Conservation (phyloP, 2,329 filamentous ascomycete species). For the Penicillium sp. region DNA sequence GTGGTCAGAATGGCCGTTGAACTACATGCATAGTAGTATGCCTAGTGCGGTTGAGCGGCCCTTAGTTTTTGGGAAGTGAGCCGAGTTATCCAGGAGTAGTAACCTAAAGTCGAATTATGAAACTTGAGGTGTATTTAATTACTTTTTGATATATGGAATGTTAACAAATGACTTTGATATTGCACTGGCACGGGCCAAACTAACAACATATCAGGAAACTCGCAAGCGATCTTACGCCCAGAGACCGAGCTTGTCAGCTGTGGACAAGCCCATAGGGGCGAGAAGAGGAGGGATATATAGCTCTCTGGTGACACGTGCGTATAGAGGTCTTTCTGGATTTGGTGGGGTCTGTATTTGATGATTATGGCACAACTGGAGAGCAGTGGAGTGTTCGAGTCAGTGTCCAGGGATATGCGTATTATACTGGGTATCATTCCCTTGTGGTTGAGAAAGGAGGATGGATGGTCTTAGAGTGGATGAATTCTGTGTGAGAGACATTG, state of each 20-base stretch:
- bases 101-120: neutral
- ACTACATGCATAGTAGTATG: no score
- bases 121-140: neutral
- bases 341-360: constrained; percentile 11
- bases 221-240: constrained; percentile 36
- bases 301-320: constrained; percentile 29
- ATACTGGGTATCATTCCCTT: constrained; percentile 15
- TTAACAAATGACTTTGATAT: no score
- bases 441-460: constrained; percentile 12
- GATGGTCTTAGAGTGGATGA: constrained; percentile 14
- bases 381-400: constrained; percentile 1
- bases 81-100: no score
- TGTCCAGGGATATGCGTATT: constrained; percentile 15
- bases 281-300: constrained; percentile 38
- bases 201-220: neutral
- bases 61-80: neutral
- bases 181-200: no score
- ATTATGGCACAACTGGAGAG: neutral
- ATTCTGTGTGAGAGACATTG: constrained; percentile 10
- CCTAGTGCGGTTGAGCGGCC: neutral
- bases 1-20: neutral
- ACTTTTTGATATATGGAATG: neutral
- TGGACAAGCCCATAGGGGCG: constrained; percentile 39
- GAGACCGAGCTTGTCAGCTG: constrained; percentile 42
- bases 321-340: constrained; percentile 13